Conservation (phyloP, 2,329 filamentous ascomycete species). For the Pyrenophora seminiperda region DNA sequence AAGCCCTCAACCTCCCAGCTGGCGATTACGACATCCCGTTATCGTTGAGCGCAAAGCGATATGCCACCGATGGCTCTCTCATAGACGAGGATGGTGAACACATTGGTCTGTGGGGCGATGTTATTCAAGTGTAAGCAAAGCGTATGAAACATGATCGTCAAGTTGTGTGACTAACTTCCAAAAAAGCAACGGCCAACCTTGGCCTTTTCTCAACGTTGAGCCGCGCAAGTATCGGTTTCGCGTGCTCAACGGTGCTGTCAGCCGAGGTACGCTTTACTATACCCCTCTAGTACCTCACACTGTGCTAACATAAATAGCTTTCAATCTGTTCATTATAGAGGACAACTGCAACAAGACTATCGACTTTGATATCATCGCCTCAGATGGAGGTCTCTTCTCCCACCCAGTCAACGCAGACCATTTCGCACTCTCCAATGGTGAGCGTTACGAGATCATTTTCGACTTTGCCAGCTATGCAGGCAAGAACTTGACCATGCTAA, state of each 20-base stretch:
- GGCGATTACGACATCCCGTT: slow-evolving; percentile 62
- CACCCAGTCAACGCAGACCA: slow-evolving; percentile 51
- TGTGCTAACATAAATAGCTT: slow-evolving; percentile 41
- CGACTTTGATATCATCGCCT: slow-evolving; percentile 60
- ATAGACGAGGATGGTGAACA: slow-evolving; percentile 53
- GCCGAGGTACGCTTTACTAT: slow-evolving; percentile 22
- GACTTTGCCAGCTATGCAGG: slow-evolving; percentile 59
- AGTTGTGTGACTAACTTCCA: slow-evolving; percentile 2
- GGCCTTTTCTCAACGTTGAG: slow-evolving; percentile 62
- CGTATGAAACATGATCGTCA: too few species aligned
- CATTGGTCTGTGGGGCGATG: slow-evolving; percentile 60
- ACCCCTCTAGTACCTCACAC: background rate
- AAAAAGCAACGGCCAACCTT: slow-evolving; percentile 59
- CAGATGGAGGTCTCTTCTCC: slow-evolving; percentile 58
- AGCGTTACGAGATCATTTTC: slow-evolving; percentile 63
- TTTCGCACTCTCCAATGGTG: slow-evolving; percentile 60
- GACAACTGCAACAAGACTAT: slow-evolving; percentile 39
- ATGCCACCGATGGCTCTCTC: slow-evolving; percentile 58
- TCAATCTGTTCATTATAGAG: slow-evolving; percentile 54
- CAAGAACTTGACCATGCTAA: slow-evolving; percentile 56
- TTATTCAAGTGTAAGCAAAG: slow-evolving; percentile 56
- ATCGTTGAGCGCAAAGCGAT: slow-evolving; percentile 57
- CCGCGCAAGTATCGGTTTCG: slow-evolving; percentile 65
- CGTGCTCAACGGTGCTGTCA: slow-evolving; percentile 53
- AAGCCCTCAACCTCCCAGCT: slow-evolving; percentile 56